phyloP scores from a whole-genome alignment of 306 rosid species.

The Rubus idaeus region DNA sequence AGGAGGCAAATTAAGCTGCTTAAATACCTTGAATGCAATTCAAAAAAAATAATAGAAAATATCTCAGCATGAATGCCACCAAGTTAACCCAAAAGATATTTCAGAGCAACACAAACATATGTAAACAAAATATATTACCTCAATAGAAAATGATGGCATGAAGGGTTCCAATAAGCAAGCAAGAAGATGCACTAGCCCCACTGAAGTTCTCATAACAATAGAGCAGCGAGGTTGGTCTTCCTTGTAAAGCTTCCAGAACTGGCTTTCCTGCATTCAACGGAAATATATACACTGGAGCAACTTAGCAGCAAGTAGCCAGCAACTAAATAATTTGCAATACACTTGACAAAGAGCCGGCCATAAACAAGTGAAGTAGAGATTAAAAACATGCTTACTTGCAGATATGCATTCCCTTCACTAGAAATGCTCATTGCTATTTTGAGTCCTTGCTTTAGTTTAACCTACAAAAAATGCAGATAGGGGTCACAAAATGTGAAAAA shows the following conservation, averaged over 20 bases:
- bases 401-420: slow-evolving; percentile 77
- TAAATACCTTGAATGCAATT: slow-evolving; percentile 58
- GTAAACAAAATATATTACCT: slow-evolving; percentile 45
- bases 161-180: slow-evolving; percentile 86
- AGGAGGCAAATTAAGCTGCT: slow-evolving; percentile 69
- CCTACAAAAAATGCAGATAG: slow-evolving; percentile 39
- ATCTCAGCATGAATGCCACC: background rate
- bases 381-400: slow-evolving; percentile 54
- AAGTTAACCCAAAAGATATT: background rate
- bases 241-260: slow-evolving; percentile 88
- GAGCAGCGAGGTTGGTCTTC: slow-evolving; percentile 66
- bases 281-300: background rate
- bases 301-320: no score
- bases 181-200: slow-evolving; percentile 80
- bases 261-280: slow-evolving; percentile 47
- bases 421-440: slow-evolving; percentile 87
- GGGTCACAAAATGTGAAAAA: slow-evolving; percentile 15
- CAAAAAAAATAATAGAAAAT: background rate
- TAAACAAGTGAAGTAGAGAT: background rate
- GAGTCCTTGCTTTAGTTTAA: slow-evolving; percentile 90
- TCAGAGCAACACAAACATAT: background rate
- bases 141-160: slow-evolving; percentile 82
- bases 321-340: background rate
- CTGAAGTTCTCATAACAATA: slow-evolving; percentile 80
- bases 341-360: background rate